Conservation (phyloP, 2,329 filamentous ascomycete species). For the Ampelomyces quisqualis region DNA sequence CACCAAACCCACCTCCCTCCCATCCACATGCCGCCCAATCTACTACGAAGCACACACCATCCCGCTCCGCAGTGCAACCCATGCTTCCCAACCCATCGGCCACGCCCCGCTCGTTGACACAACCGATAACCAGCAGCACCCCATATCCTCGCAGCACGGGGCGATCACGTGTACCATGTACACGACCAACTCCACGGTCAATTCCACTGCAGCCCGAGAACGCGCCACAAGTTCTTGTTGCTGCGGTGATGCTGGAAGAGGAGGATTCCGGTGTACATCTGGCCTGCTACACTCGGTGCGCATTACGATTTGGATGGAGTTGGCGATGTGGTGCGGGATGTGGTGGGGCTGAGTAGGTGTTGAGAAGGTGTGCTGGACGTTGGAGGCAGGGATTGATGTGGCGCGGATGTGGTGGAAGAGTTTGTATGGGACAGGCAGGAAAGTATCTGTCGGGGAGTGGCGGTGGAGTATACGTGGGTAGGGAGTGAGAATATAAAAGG, state of each 20-base stretch:
- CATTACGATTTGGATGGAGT: slow-evolving; percentile 9
- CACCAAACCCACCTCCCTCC: slow-evolving; percentile 30
- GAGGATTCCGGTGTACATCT: slow-evolving; percentile 20
- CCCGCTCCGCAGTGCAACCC: slow-evolving; percentile 34
- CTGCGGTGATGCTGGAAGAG: slow-evolving; percentile 24
- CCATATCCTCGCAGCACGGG: slow-evolving; percentile 22
- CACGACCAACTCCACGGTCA: slow-evolving; percentile 22
- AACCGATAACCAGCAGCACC: slow-evolving; percentile 8
- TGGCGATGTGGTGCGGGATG: slow-evolving; percentile 2
- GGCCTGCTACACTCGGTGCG: slow-evolving; percentile 7
- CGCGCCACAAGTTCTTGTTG: slow-evolving; percentile 13
- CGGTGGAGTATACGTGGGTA: slow-evolving; percentile 19
- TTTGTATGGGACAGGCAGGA: slow-evolving; percentile 8
- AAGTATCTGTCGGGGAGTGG: slow-evolving; percentile 9
- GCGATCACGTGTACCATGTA: slow-evolving; percentile 23
- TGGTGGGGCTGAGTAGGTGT: slow-evolving; percentile 19
- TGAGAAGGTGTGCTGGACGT: slow-evolving; percentile 29
- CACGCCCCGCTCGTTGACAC: slow-evolving; percentile 9
- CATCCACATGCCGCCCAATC: slow-evolving; percentile 43
- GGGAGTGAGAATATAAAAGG: slow-evolving; percentile 12
- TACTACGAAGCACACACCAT: slow-evolving; percentile 44
- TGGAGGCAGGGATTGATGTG: slow-evolving; percentile 20
- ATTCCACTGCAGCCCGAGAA: slow-evolving; percentile 1
- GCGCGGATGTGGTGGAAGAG: slow-evolving; percentile 2
- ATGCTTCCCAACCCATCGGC: slow-evolving; percentile 18